Evolutionary conservation across 2,329 filamentous ascomycete species (phyloP).

Genomic region (Didymella segeticola): DNA sequence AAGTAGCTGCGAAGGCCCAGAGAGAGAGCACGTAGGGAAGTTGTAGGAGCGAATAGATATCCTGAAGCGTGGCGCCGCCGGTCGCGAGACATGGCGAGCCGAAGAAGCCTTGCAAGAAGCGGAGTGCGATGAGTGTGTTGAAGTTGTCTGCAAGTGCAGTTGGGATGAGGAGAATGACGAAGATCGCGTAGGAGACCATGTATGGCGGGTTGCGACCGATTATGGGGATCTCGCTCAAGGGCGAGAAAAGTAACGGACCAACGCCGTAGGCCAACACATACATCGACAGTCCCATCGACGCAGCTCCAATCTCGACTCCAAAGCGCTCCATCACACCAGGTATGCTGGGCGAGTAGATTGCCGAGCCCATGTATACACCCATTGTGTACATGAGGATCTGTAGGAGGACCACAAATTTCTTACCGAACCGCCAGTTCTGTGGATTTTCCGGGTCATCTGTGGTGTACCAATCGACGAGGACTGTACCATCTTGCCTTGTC

Average conservation of each 20-base stretch:
- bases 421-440: constrained; percentile 48
- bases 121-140: constrained; percentile 65
- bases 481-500: constrained; percentile 46
- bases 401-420: constrained; percentile 45
- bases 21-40: constrained; percentile 54
- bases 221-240: constrained; percentile 69
- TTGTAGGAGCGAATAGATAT: constrained; percentile 52
- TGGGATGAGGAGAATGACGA: constrained; percentile 71
- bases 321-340: constrained; percentile 61
- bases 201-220: constrained; percentile 74
- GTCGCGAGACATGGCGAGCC: constrained; percentile 49
- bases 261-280: constrained; percentile 69
- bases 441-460: constrained; percentile 51
- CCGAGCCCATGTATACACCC: constrained; percentile 61
- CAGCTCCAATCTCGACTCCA: constrained; percentile 58
- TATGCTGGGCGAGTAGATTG: constrained; percentile 58
- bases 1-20: constrained; percentile 55
- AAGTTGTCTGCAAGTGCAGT: constrained; percentile 69
- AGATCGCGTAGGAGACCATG: constrained; percentile 70
- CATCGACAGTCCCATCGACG: constrained; percentile 65
- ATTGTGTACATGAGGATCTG: constrained; percentile 66
- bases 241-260: constrained; percentile 70
- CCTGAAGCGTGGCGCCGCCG: constrained; percentile 47
- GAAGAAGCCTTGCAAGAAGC: constrained; percentile 51
- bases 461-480: constrained; percentile 54